Evolutionary conservation across 2,329 filamentous ascomycete genomes (phyloP).

Genomic region (Calonectria hawksworthii): DNA sequence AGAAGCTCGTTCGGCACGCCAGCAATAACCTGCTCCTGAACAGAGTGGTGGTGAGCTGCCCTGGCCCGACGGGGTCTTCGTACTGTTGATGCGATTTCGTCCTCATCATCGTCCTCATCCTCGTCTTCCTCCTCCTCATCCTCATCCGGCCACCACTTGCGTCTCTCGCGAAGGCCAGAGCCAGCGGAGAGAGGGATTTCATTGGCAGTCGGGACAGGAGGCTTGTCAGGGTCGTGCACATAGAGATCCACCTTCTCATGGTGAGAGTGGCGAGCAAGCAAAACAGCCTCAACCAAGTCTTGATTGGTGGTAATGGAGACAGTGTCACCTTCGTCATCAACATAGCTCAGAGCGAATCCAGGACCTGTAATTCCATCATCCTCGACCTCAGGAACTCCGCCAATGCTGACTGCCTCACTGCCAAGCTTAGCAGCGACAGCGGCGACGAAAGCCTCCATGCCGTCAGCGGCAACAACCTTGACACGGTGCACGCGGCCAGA

Average conservation of each 20-base stretch:
- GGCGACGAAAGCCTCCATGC: conserved; percentile 82
- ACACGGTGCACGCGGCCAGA: conserved; percentile 94
- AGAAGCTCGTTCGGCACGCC: conserved; percentile 96
- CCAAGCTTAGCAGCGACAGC: conserved; percentile 89
- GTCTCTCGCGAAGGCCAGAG: conserved; percentile 64
- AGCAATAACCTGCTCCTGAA: conserved; percentile 84
- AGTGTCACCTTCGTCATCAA: conserved; percentile 96
- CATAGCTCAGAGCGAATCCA: conserved; percentile 93
- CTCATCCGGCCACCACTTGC: conserved; percentile 71
- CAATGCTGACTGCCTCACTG: conserved; percentile 84
- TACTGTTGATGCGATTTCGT: conserved; percentile 61
- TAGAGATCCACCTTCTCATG: conserved; percentile 97
- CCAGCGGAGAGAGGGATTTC: conserved; percentile 65
- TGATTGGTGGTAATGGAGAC: conserved; percentile 97
- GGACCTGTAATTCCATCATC: conserved; percentile 82
- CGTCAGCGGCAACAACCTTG: conserved; percentile 85
- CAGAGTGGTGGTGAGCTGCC: conserved; percentile 62
- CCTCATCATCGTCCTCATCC: conserved; percentile 67
- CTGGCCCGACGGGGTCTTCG: conserved; percentile 60
- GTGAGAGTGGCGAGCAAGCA: conserved; percentile 81
- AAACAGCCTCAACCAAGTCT: conserved; percentile 91
- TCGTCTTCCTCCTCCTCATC: conserved; percentile 65
- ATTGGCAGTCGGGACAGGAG: conserved; percentile 76
- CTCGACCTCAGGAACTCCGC: conserved; percentile 82
- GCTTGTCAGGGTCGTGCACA: conserved; percentile 92